Conservation (phyloP, 495 filamentous ascomycete species). For the Neurospora sp. region DNA sequence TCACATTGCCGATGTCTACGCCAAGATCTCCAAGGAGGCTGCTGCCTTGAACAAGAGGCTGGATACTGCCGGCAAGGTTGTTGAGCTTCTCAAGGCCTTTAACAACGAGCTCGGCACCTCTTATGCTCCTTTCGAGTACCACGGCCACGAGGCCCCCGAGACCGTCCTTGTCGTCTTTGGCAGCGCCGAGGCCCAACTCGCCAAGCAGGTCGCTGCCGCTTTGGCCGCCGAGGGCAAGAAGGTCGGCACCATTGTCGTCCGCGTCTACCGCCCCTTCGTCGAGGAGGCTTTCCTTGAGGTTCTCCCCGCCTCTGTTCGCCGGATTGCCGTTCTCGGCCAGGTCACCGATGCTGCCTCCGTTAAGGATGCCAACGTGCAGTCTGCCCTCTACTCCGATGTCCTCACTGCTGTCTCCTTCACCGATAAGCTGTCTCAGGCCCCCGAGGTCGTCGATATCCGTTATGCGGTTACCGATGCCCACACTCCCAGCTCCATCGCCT, state of each 20-base stretch:
- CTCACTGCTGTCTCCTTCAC: slow-evolving; percentile 75
- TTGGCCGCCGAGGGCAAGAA: slow-evolving; percentile 60
- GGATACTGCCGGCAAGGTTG: slow-evolving; percentile 62
- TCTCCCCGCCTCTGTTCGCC: slow-evolving; percentile 64
- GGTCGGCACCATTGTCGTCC: slow-evolving; percentile 81
- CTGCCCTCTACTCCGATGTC: slow-evolving; percentile 80
- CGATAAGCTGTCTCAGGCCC: slow-evolving; percentile 47
- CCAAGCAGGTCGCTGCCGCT: slow-evolving; percentile 67
- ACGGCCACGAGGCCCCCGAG: slow-evolving; percentile 68
- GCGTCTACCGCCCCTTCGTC: slow-evolving; percentile 87
- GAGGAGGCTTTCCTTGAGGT: slow-evolving; percentile 83
- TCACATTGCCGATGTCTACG: slow-evolving; percentile 61
- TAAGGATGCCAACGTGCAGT: slow-evolving; percentile 62
- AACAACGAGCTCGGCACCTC: slow-evolving; percentile 91
- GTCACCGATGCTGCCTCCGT: slow-evolving; percentile 42
- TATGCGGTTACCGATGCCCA: slow-evolving; percentile 73
- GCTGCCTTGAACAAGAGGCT: slow-evolving; percentile 58
- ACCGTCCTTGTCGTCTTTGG: slow-evolving; percentile 86
- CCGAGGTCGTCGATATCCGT: slow-evolving; percentile 70
- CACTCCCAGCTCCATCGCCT: slow-evolving; percentile 59
- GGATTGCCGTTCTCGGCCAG: slow-evolving; percentile 59
- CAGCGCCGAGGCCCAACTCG: slow-evolving; percentile 76
- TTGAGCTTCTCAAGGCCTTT: slow-evolving; percentile 66
- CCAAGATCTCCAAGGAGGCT: slow-evolving; percentile 49
- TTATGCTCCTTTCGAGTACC: slow-evolving; percentile 88